phyloP scores from a whole-genome alignment of 2,329 filamentous ascomycete species.

The Curvularia sp. region DNA sequence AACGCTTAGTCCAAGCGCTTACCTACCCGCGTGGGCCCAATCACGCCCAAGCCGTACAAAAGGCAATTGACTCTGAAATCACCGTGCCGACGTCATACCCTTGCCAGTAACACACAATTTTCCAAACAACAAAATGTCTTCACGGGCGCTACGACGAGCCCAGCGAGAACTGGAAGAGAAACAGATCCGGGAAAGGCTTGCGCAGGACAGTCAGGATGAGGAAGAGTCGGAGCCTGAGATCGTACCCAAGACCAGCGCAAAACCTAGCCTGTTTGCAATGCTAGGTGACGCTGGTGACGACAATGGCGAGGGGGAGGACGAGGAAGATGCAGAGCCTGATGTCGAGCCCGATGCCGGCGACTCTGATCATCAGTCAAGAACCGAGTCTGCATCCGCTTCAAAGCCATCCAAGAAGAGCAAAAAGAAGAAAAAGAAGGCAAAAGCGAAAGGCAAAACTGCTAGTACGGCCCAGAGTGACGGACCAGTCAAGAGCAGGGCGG shows the following conservation, averaged over 20 bases:
- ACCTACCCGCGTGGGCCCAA: constrained; percentile 16
- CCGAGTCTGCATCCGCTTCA: constrained; percentile 32
- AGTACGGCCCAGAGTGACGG: constrained; percentile 25
- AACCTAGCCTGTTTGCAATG: constrained; percentile 57
- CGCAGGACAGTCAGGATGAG: constrained; percentile 45
- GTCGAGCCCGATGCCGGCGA: constrained; percentile 40
- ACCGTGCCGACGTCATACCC: constrained; percentile 29
- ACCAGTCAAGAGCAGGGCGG: constrained; percentile 34
- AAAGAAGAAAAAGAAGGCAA: constrained; percentile 69
- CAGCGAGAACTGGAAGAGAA: constrained; percentile 68
- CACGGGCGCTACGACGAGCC: constrained; percentile 69
- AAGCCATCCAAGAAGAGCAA: constrained; percentile 55
- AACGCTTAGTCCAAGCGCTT: constrained; percentile 18
- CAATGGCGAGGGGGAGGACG: constrained; percentile 47
- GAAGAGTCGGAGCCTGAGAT: constrained; percentile 51
- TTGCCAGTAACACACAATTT: constrained; percentile 18
- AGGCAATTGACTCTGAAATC: constrained; percentile 12
- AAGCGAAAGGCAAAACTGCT: constrained; percentile 59
- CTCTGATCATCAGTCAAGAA: constrained; percentile 35
- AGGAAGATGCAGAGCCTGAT: constrained; percentile 35
- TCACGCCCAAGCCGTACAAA: constrained; percentile 21
- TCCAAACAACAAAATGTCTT: constrained; percentile 58
- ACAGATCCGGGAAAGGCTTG: constrained; percentile 53
- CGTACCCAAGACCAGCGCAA: constrained; percentile 34
- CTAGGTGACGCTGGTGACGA: constrained; percentile 52